Evolutionary conservation across 1,284 basidiomycete genomes (phyloP).

Genomic region (Leccinum colubrinum): DNA sequence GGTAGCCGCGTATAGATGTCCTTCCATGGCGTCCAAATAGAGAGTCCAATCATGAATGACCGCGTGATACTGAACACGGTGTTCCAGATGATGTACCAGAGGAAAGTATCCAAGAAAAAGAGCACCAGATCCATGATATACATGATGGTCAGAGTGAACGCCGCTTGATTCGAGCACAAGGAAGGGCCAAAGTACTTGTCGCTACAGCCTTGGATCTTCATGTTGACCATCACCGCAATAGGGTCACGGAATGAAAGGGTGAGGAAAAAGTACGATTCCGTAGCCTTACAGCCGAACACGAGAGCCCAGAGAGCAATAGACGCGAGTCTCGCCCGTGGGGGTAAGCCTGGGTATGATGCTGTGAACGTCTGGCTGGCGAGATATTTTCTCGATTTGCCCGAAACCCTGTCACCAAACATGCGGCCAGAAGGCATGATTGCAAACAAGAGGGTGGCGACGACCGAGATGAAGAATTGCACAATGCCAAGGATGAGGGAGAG

Average conservation of each 20-base stretch:
- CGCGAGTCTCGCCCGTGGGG: conserved; percentile 59
- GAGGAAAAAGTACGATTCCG: conserved; percentile 95
- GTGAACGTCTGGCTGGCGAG: conserved; percentile 96
- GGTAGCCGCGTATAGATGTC: conserved; percentile 92
- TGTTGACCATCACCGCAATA: conserved; percentile 87
- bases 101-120: conserved; percentile 96
- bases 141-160: conserved; percentile 93
- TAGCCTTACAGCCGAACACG: conserved; percentile 92
- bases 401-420: conserved; percentile 94
- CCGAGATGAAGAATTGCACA: conserved; percentile 90
- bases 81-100: conserved; percentile 98
- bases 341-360: conserved; percentile 82
- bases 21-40: conserved; percentile 97
- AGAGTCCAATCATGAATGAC: conserved; percentile 87
- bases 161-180: conserved; percentile 87
- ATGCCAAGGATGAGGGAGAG: conserved; percentile 86
- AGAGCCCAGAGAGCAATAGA: conserved; percentile 84
- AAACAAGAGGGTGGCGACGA: conserved; percentile 80
- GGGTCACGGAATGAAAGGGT: conserved; percentile 91
- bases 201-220: conserved; percentile 86
- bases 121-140: conserved; percentile 95
- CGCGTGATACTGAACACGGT: conserved; percentile 90
- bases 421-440: conserved; percentile 88
- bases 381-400: conserved; percentile 91
- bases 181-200: conserved; percentile 82